Evolutionary conservation across 2,329 filamentous ascomycete genomes (phyloP).

Genomic region (Pseudodiploospora longispora): DNA sequence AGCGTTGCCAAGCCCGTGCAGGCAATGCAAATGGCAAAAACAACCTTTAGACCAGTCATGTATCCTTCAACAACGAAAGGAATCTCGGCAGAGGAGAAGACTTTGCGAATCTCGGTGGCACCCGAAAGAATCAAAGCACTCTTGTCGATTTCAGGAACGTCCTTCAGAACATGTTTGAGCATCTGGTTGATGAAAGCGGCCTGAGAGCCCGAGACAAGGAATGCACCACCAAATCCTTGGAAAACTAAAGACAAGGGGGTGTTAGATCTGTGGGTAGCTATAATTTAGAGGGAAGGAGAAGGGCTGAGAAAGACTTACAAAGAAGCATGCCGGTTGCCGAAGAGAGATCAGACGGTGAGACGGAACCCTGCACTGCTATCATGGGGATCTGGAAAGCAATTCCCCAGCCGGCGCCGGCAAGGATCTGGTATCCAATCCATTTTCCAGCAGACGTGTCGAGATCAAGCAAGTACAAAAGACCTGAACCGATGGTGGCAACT

Average conservation of each 20-base stretch:
- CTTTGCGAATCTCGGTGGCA: slow-evolving; percentile 47
- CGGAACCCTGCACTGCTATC: slow-evolving; percentile 37
- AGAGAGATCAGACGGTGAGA: slow-evolving; percentile 33
- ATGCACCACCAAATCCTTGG: slow-evolving; percentile 43
- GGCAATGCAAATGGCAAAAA: slow-evolving; percentile 48
- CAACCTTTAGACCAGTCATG: slow-evolving; percentile 55
- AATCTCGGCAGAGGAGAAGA: slow-evolving; percentile 41
- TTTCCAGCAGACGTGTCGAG: slow-evolving; percentile 28
- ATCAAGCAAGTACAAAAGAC: slow-evolving; percentile 34
- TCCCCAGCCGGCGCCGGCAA: slow-evolving; percentile 41
- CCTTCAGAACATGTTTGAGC: slow-evolving; percentile 22
- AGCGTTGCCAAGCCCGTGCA: slow-evolving; percentile 34
- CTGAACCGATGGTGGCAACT: slow-evolving; percentile 34
- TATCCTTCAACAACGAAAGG: slow-evolving; percentile 51
- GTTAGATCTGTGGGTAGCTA: slow-evolving; percentile 9
- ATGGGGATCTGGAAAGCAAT: slow-evolving; percentile 40
- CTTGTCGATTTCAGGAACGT: slow-evolving; percentile 30
- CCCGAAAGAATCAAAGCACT: slow-evolving; percentile 32
- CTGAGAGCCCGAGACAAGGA: slow-evolving; percentile 41
- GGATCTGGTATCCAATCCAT: slow-evolving; percentile 47
- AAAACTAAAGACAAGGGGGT: slow-evolving; percentile 22
- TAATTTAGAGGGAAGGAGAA: not conserved
- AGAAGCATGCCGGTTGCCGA: slow-evolving; percentile 40
- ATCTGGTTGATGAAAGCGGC: slow-evolving; percentile 39
- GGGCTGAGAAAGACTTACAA: slow-evolving; percentile 20